phyloP scores from a whole-genome alignment of 1,284 basidiomycete genomes.

The Hortiboletus rubellus region DNA sequence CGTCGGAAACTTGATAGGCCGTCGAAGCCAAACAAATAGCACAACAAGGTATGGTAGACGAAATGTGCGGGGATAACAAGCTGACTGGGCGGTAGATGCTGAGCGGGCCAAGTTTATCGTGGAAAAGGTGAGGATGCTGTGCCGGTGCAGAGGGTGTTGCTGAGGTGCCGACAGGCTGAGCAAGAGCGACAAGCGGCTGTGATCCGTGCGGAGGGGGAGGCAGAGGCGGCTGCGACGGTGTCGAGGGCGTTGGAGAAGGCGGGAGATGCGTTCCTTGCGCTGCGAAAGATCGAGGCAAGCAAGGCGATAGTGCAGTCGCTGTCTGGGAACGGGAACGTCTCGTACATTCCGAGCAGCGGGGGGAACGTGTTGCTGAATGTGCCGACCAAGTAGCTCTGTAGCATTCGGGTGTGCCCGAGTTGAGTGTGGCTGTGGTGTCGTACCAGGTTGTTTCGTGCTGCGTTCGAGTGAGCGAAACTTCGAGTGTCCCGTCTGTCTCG shows the following conservation, averaged over 20 bases:
- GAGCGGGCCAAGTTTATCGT: conserved; percentile 99
- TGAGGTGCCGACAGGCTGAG: conserved; percentile 67
- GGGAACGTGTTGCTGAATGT: conserved; percentile 85
- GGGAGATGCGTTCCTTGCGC: conserved; percentile 93
- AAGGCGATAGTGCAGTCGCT: conserved; percentile 93
- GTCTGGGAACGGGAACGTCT: conserved; percentile 78
- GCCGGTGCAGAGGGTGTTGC: conserved; percentile 5
- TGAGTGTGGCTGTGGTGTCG: conserved; percentile 22
- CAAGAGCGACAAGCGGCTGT: conserved; percentile 99
- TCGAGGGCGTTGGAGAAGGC: conserved; percentile 92
- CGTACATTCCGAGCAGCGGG: conserved; percentile 81
- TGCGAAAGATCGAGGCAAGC: conserved; percentile 97
- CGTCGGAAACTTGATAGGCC: conserved; percentile 49
- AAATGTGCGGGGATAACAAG: background rate
- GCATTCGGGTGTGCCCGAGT: conserved; percentile 24
- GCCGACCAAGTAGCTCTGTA: conserved; percentile 50
- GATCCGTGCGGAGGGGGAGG: conserved; percentile 98
- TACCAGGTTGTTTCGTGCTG: conserved; percentile 19
- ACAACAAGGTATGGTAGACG: conserved; percentile 70
- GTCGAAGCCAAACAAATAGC: conserved; percentile 99
- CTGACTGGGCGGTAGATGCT: conserved; percentile 61
- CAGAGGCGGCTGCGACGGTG: conserved; percentile 94
- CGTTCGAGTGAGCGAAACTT: conserved; percentile 20
- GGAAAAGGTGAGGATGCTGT: conserved; percentile 69
- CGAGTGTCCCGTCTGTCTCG: conserved; percentile 34